A percentile compares a stretch with the other conserved stretches of the same genome.
phyloP scores from a whole-genome alignment of 1,284 basidiomycete genomes.

The Ganoderma sinense region DNA sequence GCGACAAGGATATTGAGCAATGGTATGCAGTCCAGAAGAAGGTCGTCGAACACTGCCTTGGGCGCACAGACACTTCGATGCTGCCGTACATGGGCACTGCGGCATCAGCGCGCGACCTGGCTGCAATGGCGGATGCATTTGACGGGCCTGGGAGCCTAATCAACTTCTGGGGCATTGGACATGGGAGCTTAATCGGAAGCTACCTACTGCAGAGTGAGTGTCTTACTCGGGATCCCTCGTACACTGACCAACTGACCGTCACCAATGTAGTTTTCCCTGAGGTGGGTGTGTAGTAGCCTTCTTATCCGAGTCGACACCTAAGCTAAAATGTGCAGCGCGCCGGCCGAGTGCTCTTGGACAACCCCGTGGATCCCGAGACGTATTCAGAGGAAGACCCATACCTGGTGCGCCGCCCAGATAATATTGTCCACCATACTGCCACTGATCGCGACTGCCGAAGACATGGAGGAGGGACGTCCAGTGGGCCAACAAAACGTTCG shows the following conservation, averaged over 20 bases:
- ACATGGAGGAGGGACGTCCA: neutral
- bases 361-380: constrained; percentile 9
- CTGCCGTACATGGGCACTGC: constrained; percentile 25
- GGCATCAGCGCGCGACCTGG: constrained; percentile 21
- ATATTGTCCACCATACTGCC: neutral
- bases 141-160: constrained; percentile 23
- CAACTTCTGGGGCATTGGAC: constrained; percentile 22
- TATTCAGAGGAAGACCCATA: neutral
- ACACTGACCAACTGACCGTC: neutral
- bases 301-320: neutral
- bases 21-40: constrained; percentile 12
- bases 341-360: constrained; percentile 18
- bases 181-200: constrained; percentile 21
- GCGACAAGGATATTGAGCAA: neutral
- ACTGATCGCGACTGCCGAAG: neutral
- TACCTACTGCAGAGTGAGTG: constrained; percentile 24
- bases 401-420: neutral
- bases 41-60: constrained; percentile 8
- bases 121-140: constrained; percentile 23
- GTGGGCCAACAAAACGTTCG: neutral
- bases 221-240: neutral
- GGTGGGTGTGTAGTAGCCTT: neutral
- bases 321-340: constrained; percentile 5
- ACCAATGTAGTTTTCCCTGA: constrained; percentile 20
- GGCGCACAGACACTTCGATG: neutral